Base-by-base conservation (phyloP, 2,329 filamentous ascomycete genomes). In the Stagonosporopsis rhizophila region DNA sequence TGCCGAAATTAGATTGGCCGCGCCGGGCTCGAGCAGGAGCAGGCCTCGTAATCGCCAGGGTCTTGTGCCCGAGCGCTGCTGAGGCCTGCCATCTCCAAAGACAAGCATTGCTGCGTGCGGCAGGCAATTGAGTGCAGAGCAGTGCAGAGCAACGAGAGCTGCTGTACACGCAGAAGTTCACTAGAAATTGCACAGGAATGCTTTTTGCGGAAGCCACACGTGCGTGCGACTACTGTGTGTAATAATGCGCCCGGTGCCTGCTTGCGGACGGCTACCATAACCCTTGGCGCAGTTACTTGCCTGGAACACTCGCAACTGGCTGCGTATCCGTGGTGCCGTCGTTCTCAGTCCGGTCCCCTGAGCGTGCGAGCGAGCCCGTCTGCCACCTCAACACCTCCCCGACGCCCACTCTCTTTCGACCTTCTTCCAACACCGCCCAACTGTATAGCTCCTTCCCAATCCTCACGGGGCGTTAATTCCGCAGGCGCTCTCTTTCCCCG, bases 11-110 rank as follows among this genome's bases (percentile, higher is more conserved):
- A 48, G 57, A 59, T 57, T 61, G 44, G 57, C 35, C 51, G 41
- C 56, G 50, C 50, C 58, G 53, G 58, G 53, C 56, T 56, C 49
- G 49, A 44, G 40, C 20, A 8, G 14, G 25, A 25, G 34, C 40
- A 23, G 34, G 46, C 47, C 46, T 66, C 61, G 61, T 63, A 61
- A 62, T 61, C 48, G 52, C 52, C 59, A 59, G 55, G 41, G 44
- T 55, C 52, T 53, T 19, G 17, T 53, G 47, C 49, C 48, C 46
- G 47, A 44, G 44, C 46, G 52, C 34, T 56, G 48, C 51, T 40
- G 42, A 44, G n/a, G n/a, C 40, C 20, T 40, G 14, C 30, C 35
- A 38, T 42, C 35, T 39, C 41, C 46, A n/a, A 56, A 51, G 47
- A 44, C 41, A 27, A 42, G 50, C 42, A 44, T 38, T 42, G 53